Base-by-base conservation (phyloP, 345 rosid genomes). In the Populus ilicifolia region DNA sequence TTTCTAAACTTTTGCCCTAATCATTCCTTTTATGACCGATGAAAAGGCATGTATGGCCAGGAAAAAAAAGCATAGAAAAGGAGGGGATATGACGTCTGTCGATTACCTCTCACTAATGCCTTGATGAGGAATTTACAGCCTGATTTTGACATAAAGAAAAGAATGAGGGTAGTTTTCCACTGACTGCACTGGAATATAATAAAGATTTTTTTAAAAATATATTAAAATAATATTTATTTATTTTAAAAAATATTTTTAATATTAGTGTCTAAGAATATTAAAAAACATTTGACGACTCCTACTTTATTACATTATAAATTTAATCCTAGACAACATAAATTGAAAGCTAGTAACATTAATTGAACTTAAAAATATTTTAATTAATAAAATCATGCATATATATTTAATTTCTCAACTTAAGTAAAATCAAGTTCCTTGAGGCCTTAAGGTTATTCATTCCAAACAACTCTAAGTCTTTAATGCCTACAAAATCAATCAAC, bases 21-120 rank as follows among this genome's bases (percentile, higher is more conserved):
- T 74, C 69, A 67, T 74, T 62, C 70, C 69, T 67, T 73, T 68
- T n/a, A 73, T 56, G 74, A 73, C 69, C 61, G 7, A n/a, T 70
- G 46, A 4, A 52, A 71, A 64, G 65, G 70, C 35, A 0, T 63
- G 67, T 12, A 21, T 36, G 33, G 46, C 72, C 63, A 62, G 59
- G 30, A 30, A 30, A 59, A 18, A 67, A 46, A 2, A 39, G 23
- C 23, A 33, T 70, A 23, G 39, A 62, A 70, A 50, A 29, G 39
- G 12, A 74, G 39, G 21, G 38, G 56, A 70, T 10, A 43, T 33
- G 69, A 74, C 64, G 52, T 59, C 69, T 30, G n/a, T 67, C 71
- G 36, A 25, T 66, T 33, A 52, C 56, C 70, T 36, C 36, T 48
- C 70, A 35, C 63, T 69, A 48, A 75, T 79, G 66, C 78, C 41